Conservation (phyloP, 1,284 basidiomycete genomes). For the Bjerkandera adusta region DNA sequence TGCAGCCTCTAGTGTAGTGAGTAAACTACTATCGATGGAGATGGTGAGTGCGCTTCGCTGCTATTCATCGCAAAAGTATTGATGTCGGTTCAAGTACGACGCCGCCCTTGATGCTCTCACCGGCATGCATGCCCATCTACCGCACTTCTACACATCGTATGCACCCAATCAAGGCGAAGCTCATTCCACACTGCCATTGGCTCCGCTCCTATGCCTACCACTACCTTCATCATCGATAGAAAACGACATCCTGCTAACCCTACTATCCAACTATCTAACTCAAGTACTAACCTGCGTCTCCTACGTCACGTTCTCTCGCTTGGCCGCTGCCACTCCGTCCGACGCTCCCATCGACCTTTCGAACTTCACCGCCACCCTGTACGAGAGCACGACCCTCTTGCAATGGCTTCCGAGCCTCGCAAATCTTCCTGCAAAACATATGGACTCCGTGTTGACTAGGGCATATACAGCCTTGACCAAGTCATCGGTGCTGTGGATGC, state of each 20-base stretch:
- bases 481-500: conserved; percentile 28
- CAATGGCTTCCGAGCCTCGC: conserved; percentile 49
- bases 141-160: background rate
- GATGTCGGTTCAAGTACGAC: conserved; percentile 41
- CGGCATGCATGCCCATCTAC: conserved; percentile 45
- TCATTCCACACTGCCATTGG: background rate
- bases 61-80: conserved; percentile 6
- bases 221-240: conserved; percentile 29
- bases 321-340: conserved; percentile 14
- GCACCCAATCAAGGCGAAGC: too few species aligned
- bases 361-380: conserved; percentile 36
- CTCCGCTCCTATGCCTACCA: conserved; percentile 43
- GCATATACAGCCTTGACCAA: conserved; percentile 56
- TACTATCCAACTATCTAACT: conserved; percentile 57
- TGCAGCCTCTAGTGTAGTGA: conserved; percentile 61
- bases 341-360: conserved; percentile 22
- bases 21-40: conserved; percentile 63
- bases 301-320: conserved; percentile 20
- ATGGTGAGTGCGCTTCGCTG: conserved; percentile 44
- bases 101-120: conserved; percentile 42
- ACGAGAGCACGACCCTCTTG: conserved; percentile 41
- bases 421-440: conserved; percentile 47
- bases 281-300: conserved; percentile 45
- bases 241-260: conserved; percentile 44
- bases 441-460: conserved; percentile 56